Evolutionary conservation across 2,329 filamentous ascomycete species (phyloP), one percentile per base, ranked within the genome.

Genomic region (Trichoderma sp.): DNA sequence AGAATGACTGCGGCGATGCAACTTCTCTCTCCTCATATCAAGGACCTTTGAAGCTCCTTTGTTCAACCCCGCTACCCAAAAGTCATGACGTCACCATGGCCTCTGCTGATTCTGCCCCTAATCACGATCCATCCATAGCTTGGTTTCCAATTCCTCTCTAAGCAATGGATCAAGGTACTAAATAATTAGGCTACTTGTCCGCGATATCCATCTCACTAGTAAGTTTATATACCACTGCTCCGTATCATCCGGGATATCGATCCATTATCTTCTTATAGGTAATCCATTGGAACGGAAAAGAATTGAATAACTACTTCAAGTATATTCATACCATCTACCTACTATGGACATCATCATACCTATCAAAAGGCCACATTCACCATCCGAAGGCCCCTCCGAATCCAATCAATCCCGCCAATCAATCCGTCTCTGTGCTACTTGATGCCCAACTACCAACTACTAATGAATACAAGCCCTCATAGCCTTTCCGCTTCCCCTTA

Each of bases 31-130:
- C 65, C 9, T 32, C 13, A 23, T n/a, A 8, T 43, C 30, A 36
- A 32, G n/a, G 28, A n/a, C n/a, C 15, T 12, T 26, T 17, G 63
- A 58, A 68, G 50, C 66, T 59, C 26, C 39, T n/a, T 28, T 13
- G 17, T 62, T 13, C 55, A 55, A 57, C 67, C 67, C 67, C 67
- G 67, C 67, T 39, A 55, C 36, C 36, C 36, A 20, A 20, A 39
- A 39, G 43, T 30, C 47, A 43, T 70, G 67, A 70, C 67, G 67
- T 70, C 67, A 70, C 67, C 6, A 47, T 39, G 12, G 39, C 39
- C 12, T 32, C 32, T 20, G 28, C 30, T 12, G 30, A 59, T 20
- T 34, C 26, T 59, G 12, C 17, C 17, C 17, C 23, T 17, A 57
- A 30, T n/a, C 28, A 15, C 26, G 53, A 57, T 43, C 15, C 15